Evolutionary conservation across 2,329 filamentous ascomycete genomes (phyloP).

Genomic region (Penicillium rolfsii): DNA sequence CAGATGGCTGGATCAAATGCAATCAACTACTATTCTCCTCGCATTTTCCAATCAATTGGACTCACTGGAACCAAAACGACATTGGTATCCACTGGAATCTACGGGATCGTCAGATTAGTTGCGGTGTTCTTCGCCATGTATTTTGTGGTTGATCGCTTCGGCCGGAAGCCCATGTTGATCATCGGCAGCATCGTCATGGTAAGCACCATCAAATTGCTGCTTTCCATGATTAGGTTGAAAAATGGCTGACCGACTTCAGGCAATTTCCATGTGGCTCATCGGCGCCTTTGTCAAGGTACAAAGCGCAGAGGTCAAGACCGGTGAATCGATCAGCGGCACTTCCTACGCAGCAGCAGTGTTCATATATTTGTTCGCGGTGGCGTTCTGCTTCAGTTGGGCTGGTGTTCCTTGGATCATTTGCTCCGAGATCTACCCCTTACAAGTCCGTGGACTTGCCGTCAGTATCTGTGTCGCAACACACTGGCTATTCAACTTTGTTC

Average conservation of each 20-base stretch:
- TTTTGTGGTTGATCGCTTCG: slow-evolving; percentile 26
- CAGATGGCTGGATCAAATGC: slow-evolving; percentile 58
- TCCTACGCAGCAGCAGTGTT: slow-evolving; percentile 70
- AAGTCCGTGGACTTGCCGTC: slow-evolving; percentile 67
- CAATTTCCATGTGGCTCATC: slow-evolving; percentile 66
- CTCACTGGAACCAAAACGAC: slow-evolving; percentile 64
- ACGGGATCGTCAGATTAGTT: slow-evolving; percentile 59
- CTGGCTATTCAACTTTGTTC: slow-evolving; percentile 73
- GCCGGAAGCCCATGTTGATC: slow-evolving; percentile 60
- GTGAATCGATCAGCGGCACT: slow-evolving; percentile 59
- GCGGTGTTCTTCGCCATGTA: slow-evolving; percentile 62
- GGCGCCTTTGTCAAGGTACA: slow-evolving; percentile 58
- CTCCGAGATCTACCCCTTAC: slow-evolving; percentile 68
- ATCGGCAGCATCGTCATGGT: slow-evolving; percentile 68
- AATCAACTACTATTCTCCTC: slow-evolving; percentile 67
- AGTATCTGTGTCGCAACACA: slow-evolving; percentile 68
- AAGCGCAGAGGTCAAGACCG: slow-evolving; percentile 51
- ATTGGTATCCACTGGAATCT: slow-evolving; percentile 63
- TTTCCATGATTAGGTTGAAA: slow-evolving; percentile 57
- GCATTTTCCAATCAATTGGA: slow-evolving; percentile 50
- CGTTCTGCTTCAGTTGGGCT: slow-evolving; percentile 71
- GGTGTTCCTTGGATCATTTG: slow-evolving; percentile 72
- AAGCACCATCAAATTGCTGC: slow-evolving; percentile 35
- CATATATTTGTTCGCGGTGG: slow-evolving; percentile 69
- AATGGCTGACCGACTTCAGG: slow-evolving; percentile 57